phyloP scores from a whole-genome alignment of 805 yeast genomes.

The Candida ficus region DNA sequence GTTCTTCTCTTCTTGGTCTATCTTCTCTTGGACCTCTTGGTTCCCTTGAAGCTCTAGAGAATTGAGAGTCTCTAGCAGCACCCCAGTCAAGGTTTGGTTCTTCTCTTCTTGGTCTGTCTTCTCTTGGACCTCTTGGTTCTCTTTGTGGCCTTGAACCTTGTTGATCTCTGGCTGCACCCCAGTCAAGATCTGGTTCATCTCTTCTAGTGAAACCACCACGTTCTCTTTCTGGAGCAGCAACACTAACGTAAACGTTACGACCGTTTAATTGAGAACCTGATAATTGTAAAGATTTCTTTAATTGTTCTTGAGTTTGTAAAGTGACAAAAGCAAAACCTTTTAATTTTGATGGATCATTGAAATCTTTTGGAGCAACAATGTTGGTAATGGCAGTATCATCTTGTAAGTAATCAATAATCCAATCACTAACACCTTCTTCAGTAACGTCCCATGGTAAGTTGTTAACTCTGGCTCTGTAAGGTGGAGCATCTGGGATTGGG shows the following conservation, averaged over 20 bases:
- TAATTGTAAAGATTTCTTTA: slow-evolving; percentile 66
- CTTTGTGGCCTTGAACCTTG: slow-evolving; percentile 16
- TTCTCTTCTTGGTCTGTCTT: slow-evolving; percentile 20
- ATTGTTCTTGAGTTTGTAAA: slow-evolving; percentile 68
- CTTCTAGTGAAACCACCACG: slow-evolving; percentile 35
- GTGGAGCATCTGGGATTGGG: slow-evolving; percentile 89
- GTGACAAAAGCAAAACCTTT: slow-evolving; percentile 89
- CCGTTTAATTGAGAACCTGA: slow-evolving; percentile 67
- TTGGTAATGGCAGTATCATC: slow-evolving; percentile 54
- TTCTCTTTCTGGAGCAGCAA: slow-evolving; percentile 63
- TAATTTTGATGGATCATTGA: slow-evolving; percentile 53
- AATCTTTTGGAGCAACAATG: slow-evolving; percentile 69
- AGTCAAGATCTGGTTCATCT: slow-evolving; percentile 37
- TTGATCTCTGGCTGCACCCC: slow-evolving; percentile 46
- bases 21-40: slow-evolving; percentile 22
- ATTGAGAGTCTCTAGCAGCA: slow-evolving; percentile 39
- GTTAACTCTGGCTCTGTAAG: slow-evolving; percentile 83
- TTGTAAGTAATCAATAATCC: slow-evolving; percentile 50
- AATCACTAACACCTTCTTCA: slow-evolving; percentile 58
- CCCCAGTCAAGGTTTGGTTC: slow-evolving; percentile 44
- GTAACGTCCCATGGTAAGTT: slow-evolving; percentile 79
- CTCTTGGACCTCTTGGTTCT: slow-evolving; percentile 31
- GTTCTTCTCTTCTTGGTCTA: slow-evolving; percentile 23
- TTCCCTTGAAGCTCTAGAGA: slow-evolving; percentile 31
- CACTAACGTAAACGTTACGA: slow-evolving; percentile 68